Percentiles rank a stretch among this genome's conserved stretches.
These are phyloP conservation scores for Fraxinus paxiana DNA, from an alignment of 305 asterid species.

Conservation along the genomic window DNA sequence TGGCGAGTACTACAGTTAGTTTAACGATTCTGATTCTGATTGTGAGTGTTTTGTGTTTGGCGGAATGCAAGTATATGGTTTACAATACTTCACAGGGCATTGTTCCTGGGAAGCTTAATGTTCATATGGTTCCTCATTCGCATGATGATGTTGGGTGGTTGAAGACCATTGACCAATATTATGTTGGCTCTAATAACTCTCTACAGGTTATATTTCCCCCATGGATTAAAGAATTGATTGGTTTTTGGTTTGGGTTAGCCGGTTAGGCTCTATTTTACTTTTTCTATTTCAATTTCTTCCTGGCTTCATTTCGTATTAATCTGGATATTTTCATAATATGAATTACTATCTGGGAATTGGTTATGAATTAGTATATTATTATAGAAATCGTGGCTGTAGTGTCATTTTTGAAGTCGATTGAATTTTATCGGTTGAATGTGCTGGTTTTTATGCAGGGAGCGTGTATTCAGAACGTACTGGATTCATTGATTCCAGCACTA, in stretches of 20 bases:
- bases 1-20: conserved; percentile 28
- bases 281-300: neutral
- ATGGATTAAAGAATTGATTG: neutral
- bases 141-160: conserved; percentile 99
- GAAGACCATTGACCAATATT: conserved; percentile 94
- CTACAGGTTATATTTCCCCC: conserved; percentile 53
- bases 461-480: conserved; percentile 90
- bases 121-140: conserved; percentile 90
- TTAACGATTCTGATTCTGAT: conserved; percentile 34
- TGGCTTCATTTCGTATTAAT: neutral
- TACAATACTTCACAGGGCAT: conserved; percentile 64
- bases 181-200: conserved; percentile 85
- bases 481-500: conserved; percentile 76
- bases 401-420: neutral
- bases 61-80: conserved; percentile 68
- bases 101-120: conserved; percentile 72
- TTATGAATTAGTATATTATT: neutral
- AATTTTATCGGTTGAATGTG: conserved; percentile 10
- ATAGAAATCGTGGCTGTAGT: neutral
- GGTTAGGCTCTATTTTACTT: neutral
- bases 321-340: neutral
- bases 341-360: neutral
- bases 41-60: conserved; percentile 34
- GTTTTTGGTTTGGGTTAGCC: neutral
- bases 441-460: conserved; percentile 57